Evolutionary conservation across 176 grass and related monocot genomes (phyloP).

Genomic region (Oryza longistaminata): DNA sequence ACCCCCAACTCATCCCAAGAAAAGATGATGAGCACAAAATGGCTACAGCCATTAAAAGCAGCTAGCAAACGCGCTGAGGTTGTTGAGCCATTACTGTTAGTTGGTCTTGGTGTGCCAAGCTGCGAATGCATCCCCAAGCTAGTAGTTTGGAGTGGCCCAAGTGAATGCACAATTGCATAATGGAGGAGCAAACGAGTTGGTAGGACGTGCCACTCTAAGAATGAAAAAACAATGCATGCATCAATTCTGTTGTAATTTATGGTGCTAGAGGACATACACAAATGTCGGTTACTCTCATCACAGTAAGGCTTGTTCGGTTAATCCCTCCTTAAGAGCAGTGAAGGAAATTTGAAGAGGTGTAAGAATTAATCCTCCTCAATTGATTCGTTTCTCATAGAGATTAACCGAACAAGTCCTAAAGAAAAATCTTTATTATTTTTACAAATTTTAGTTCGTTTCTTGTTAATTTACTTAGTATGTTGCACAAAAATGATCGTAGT

Average conservation of each 20-base stretch:
- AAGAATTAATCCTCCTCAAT: too few species aligned
- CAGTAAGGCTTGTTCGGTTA: too few species aligned
- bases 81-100: conserved; percentile 47
- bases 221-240: background rate
- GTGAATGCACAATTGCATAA: background rate
- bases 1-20: background rate
- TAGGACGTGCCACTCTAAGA: background rate
- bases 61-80: background rate
- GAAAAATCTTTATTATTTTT: background rate
- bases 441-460: background rate
- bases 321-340: too few species aligned
- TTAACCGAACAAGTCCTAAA: too few species aligned
- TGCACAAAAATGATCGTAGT: background rate
- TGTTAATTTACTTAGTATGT: background rate
- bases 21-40: background rate
- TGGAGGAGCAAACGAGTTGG: background rate
- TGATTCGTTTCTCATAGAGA: too few species aligned
- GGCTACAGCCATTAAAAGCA: conserved; percentile 1
- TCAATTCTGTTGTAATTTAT: background rate
- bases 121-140: conserved; percentile 12
- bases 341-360: too few species aligned
- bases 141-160: background rate
- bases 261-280: background rate
- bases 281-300: background rate
- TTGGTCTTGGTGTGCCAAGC: background rate